These are phyloP conservation scores for Curvularia verruculosa DNA, from an alignment of 2,329 filamentous ascomycete genomes.

Conservation along the genomic window DNA sequence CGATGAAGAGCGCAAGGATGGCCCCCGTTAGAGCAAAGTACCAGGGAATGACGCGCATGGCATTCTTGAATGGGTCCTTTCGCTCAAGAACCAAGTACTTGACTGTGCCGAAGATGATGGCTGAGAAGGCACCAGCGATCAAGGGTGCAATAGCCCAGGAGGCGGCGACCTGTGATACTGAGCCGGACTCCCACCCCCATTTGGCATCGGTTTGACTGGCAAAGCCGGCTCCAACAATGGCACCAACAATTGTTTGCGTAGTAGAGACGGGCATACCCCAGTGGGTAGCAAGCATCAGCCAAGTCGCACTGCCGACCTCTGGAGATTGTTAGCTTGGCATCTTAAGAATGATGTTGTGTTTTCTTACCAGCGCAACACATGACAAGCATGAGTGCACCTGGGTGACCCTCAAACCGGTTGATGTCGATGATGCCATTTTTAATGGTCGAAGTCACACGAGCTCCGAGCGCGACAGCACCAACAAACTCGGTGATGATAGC, in stretches of 20 bases:
- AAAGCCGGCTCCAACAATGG: slow-evolving; percentile 65
- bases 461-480: slow-evolving; percentile 60
- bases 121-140: slow-evolving; percentile 56
- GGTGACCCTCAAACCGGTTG: slow-evolving; percentile 54
- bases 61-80: slow-evolving; percentile 57
- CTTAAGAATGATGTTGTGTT: slow-evolving; percentile 53
- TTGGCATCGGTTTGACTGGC: slow-evolving; percentile 45
- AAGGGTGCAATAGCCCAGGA: slow-evolving; percentile 58
- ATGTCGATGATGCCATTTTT: slow-evolving; percentile 64
- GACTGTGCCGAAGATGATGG: slow-evolving; percentile 57
- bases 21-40: slow-evolving; percentile 58
- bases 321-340: neutral
- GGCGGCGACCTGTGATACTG: slow-evolving; percentile 47
- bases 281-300: slow-evolving; percentile 12
- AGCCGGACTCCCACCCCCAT: slow-evolving; percentile 35
- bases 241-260: slow-evolving; percentile 66
- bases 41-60: slow-evolving; percentile 56
- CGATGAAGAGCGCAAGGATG: slow-evolving; percentile 64
- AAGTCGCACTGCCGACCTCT: slow-evolving; percentile 32
- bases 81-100: slow-evolving; percentile 60
- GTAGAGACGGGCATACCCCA: slow-evolving; percentile 65
- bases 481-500: slow-evolving; percentile 59
- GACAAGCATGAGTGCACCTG: slow-evolving; percentile 63
- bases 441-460: slow-evolving; percentile 65
- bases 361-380: slow-evolving; percentile 66